Evolutionary conservation across 2,329 filamentous ascomycete genomes (phyloP), one percentile per base, ranked within the genome.

Genomic region (Ceratocystis alfenasii): DNA sequence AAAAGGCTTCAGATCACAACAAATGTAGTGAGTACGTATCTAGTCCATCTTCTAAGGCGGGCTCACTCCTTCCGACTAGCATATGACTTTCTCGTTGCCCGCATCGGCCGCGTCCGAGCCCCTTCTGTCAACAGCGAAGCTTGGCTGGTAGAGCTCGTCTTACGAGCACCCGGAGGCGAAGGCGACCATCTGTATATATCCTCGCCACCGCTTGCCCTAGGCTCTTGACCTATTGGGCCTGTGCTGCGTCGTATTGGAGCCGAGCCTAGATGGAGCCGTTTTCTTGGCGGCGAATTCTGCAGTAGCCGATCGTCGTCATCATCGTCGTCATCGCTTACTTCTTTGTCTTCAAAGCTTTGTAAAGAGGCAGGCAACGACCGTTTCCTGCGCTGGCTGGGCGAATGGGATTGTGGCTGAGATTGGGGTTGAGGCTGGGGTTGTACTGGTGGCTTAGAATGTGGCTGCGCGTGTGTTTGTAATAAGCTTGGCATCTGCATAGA

Each of bases 381-480:
- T 46, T 63, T 63, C 46, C 62, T 48, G 15, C 15, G 41, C 10
- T 36, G 28, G 30, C 28, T 17, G 30, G 55, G 6, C 8, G 55
- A 5, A 20, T 59, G 28, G 10, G 44, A 30, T 22, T 28, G 53
- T 25, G 36, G 36, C 50, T 53, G 63, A 10, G 22, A 28, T 20
- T 53, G 62, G 45, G 62, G 17, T n/a, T 60, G n/a, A 10, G 63
- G 30, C 36, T 53, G 63, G 10, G 67, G 62, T 25, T 22, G 65
- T 4, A 30, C 20, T n/a, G 63, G 10, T 33, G 59, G 12, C 61
- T 61, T 44, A 15, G 36, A 25, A 5, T 66, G 33, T 45, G 46
- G 46, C 25, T 57, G n/a, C 68, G 66, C 10, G 65, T 62, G n/a
- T 59, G 67, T n/a, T 61, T 61, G 20, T 70, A 55, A 68, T 12